Evolutionary conservation across 106 monocot genomes (phyloP).

Genomic region (Ottelia alismoides): DNA sequence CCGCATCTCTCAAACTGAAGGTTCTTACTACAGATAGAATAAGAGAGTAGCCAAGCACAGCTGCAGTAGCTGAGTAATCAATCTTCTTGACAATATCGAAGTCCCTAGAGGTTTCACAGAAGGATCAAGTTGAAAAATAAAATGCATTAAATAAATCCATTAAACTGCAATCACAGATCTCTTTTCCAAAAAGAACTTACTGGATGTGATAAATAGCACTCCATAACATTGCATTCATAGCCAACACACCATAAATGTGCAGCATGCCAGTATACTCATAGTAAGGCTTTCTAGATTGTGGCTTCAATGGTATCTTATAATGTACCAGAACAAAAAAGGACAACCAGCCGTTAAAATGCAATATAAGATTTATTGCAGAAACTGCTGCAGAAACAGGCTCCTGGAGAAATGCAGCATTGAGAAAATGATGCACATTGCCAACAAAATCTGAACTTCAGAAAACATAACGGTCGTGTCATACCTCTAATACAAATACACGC

Average conservation of each 20-base stretch:
- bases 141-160: not conserved
- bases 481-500: slow-evolving; percentile 56
- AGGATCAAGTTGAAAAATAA: too few species aligned
- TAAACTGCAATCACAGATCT: not conserved
- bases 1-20: slow-evolving; percentile 70
- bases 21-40: slow-evolving; percentile 50
- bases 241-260: slow-evolving; percentile 73
- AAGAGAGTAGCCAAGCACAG: slow-evolving; percentile 60
- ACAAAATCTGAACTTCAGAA: not conserved
- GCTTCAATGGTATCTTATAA: slow-evolving; percentile 63
- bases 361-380: slow-evolving; percentile 57
- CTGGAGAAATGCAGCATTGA: slow-evolving; percentile 10
- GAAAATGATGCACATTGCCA: not conserved
- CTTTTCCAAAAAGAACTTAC: slow-evolving; percentile 15
- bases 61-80: slow-evolving; percentile 77
- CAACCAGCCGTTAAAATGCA: slow-evolving; percentile 72
- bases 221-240: slow-evolving; percentile 91
- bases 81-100: slow-evolving; percentile 65
- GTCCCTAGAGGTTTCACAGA: slow-evolving; percentile 19
- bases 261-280: slow-evolving; percentile 78
- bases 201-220: slow-evolving; percentile 66
- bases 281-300: slow-evolving; percentile 48
- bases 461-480: slow-evolving; percentile 1
- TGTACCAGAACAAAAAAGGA: slow-evolving; percentile 52
- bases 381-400: slow-evolving; percentile 72